Conservation (phyloP, 768 basidiomycete species). For the Boletales sp. region DNA sequence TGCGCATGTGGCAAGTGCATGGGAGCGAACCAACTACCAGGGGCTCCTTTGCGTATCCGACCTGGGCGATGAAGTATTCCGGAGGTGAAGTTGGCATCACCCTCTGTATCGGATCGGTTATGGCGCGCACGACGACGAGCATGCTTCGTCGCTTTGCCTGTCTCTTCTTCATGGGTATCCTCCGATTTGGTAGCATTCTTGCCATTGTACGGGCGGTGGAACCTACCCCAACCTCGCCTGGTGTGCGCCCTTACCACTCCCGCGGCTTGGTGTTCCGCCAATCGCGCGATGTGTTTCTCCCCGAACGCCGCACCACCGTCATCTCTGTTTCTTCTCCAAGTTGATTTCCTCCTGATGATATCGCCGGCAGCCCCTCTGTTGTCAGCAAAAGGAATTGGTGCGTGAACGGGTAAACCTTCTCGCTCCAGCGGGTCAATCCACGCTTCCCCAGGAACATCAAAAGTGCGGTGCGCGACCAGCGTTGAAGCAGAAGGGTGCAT, state of each 20-base stretch:
- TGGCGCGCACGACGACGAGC: background rate
- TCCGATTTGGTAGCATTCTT: background rate
- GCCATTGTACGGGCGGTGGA: constrained; percentile 7
- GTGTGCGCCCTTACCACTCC: constrained; percentile 46
- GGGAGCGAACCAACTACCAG: constrained; percentile 15
- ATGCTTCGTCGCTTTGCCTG: constrained; percentile 5
- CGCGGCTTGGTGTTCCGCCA: constrained; percentile 35
- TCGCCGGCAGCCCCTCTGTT: background rate
- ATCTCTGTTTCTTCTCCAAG: constrained; percentile 9
- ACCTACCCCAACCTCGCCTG: constrained; percentile 24
- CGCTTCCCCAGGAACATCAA: constrained; percentile 45
- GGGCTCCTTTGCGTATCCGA: constrained; percentile 15
- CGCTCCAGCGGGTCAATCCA: constrained; percentile 64
- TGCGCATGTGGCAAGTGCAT: constrained; percentile 2
- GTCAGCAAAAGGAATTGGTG: constrained; percentile 18
- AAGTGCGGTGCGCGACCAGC: constrained; percentile 26
- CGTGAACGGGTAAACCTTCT: constrained; percentile 53
- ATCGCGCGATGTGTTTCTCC: constrained; percentile 24
- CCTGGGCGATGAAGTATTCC: constrained; percentile 5
- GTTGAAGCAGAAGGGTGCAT: constrained; percentile 9
- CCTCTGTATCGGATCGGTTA: constrained; percentile 8
- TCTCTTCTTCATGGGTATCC: background rate
- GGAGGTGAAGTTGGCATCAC: constrained; percentile 3
- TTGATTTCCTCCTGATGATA: constrained; percentile 15
- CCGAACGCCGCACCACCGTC: constrained; percentile 4